phyloP scores from a whole-genome alignment of 164 flowering plant genomes.

The Chloranthus sessilifolius region DNA sequence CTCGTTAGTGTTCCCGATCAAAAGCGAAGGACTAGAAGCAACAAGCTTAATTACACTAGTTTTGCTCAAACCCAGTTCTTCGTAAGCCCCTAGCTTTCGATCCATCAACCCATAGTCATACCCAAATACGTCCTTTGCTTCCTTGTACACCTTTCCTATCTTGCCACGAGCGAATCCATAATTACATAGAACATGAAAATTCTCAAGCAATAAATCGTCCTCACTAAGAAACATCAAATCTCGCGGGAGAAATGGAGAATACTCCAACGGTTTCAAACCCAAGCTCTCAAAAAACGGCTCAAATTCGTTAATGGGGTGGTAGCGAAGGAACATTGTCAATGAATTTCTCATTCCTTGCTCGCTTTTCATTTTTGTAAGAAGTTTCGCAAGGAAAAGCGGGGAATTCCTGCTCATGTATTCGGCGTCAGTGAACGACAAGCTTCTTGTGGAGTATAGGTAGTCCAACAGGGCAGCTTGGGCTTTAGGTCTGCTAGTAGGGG shows the following conservation, averaged over 20 bases:
- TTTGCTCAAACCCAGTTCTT: constrained; percentile 38
- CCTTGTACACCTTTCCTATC: constrained; percentile 62
- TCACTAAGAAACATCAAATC: constrained; percentile 55
- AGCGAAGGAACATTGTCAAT: constrained; percentile 47
- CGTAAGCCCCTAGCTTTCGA: constrained; percentile 1
- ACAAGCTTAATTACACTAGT: constrained; percentile 31
- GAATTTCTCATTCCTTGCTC: constrained; percentile 31
- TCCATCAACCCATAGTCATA: constrained; percentile 44
- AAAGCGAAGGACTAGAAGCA: constrained; percentile 41
- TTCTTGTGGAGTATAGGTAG: constrained; percentile 60
- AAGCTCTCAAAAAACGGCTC: constrained; percentile 90
- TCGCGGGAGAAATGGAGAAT: constrained; percentile 39
- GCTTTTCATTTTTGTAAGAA: constrained; percentile 28
- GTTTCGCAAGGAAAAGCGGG: constrained; percentile 43
- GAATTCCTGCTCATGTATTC: constrained; percentile 66
- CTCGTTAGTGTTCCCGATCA: constrained; percentile 34
- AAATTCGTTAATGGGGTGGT: constrained; percentile 78
- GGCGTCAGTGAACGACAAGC: constrained; percentile 54
- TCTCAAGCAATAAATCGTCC: constrained; percentile 48
- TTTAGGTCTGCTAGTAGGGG: constrained; percentile 7
- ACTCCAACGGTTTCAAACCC: constrained; percentile 52
- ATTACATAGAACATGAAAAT: constrained; percentile 49
- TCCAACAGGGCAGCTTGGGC: constrained; percentile 62
- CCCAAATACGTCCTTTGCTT: constrained; percentile 45
- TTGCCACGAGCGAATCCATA: constrained; percentile 52